Conservation (phyloP, 148 eudicot species). For the Chenopodium suecicum region DNA sequence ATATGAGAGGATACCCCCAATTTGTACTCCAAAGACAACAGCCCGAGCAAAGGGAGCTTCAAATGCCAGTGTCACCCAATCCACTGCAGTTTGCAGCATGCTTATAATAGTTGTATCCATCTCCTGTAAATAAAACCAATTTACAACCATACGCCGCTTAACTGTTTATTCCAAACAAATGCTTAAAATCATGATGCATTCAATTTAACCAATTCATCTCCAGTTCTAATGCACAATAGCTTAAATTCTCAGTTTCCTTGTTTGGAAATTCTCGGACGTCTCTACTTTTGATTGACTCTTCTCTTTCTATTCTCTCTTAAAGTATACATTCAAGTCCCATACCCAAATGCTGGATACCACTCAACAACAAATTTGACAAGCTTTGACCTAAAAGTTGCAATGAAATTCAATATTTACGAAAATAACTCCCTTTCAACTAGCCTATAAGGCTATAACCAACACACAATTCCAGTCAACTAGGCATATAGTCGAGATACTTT, state of each 20-base stretch:
- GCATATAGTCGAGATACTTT: too few relatives aligned
- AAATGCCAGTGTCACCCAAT: slow-evolving; percentile 53
- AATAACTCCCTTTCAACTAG: neutral
- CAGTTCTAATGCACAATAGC: neutral
- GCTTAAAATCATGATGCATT: neutral
- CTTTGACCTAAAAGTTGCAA: neutral
- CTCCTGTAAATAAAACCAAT: neutral
- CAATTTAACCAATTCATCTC: neutral
- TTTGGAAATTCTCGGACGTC: neutral
- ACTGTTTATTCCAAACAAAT: neutral
- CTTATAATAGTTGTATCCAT: slow-evolving; percentile 28
- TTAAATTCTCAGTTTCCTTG: neutral
- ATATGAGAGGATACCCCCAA: slow-evolving; percentile 54
- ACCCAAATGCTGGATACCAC: neutral
- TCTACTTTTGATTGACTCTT: neutral
- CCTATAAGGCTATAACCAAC: neutral
- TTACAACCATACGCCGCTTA: slow-evolving; percentile 1
- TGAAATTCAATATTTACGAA: neutral
- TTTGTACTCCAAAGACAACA: slow-evolving; percentile 80
- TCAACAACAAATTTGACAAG: neutral
- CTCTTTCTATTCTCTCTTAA: neutral
- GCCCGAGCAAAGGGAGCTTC: slow-evolving; percentile 70
- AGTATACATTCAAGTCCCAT: neutral
- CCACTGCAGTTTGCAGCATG: slow-evolving; percentile 47
- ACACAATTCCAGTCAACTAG: too few relatives aligned